Base-by-base conservation (phyloP, 2,329 filamentous ascomycete genomes). In the Cryoendolithus antarcticus region DNA sequence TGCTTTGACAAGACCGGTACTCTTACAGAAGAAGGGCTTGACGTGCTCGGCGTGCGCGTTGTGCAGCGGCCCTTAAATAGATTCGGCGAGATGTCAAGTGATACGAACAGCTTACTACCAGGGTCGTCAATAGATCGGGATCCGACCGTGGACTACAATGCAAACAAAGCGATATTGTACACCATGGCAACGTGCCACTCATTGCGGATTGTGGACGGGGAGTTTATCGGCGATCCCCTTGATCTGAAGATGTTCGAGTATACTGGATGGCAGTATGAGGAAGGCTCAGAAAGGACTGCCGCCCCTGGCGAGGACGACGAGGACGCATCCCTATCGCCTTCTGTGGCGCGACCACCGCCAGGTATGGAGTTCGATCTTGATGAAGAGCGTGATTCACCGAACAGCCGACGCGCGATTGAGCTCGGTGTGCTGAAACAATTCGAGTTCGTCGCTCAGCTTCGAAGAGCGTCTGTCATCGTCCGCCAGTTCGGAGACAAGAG, bases 1-100 rank as follows among this genome's bases (percentile, higher is more conserved):
- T 95, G 89, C 61, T 98, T 98, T 48, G 91, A 98, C 64, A 98
- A 98, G 64, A 98, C 91, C 1, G 91, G 91, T n/a, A 98, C 91
- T 0, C 66, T 98, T 39, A 98, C 91, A 0, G 91, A 96, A 61
- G 91, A 98, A 59, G 91, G 91, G 0, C 65, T 98, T 32, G 93
- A 98, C 58, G 85, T 98, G 11, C 71, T 98, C 9, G 91, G 91
- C 9, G 77, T 94, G 12, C 77, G 86, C 28, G 77, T 91, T 5
- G 85, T 86, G 7, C 76, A 81, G 40, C 67, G 71, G 35, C 71
- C 71, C 1, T 61, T 67, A 9, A 71, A 73, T 46, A 67, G 73
- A 38, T 93, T 96, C 52, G 80, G 78, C 38, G 83, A 91, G 11
- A 70, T 94, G 3, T 68, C 93, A 10, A 72, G 77, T 0, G 75